Conservation (phyloP, 2,329 filamentous ascomycete genomes). For the Cryphonectria parasitica region DNA sequence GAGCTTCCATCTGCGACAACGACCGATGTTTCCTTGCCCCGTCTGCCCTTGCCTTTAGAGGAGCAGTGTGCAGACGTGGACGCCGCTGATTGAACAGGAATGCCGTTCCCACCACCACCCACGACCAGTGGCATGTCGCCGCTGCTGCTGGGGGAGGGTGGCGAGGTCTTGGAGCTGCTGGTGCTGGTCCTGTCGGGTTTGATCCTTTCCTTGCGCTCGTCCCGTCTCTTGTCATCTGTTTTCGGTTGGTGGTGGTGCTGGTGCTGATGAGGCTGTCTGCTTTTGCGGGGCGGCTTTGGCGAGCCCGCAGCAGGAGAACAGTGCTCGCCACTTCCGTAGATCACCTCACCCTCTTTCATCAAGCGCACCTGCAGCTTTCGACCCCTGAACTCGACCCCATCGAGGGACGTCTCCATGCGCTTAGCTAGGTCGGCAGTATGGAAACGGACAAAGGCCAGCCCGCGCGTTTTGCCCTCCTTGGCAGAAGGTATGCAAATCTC, state of each 20-base stretch:
- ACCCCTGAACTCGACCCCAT: constrained; percentile 28
- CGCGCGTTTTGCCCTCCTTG: constrained; percentile 24
- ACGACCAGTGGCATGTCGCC: constrained; percentile 21
- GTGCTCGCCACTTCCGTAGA: constrained; percentile 5
- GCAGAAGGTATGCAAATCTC: constrained; percentile 19
- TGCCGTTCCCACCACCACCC: constrained; percentile 8
- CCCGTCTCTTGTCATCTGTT: constrained; percentile 15
- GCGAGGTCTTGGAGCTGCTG: constrained; percentile 5
- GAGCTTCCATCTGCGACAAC: constrained; percentile 29
- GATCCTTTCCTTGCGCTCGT: constrained; percentile 24
- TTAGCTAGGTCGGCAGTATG: constrained; percentile 23
- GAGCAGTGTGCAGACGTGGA: not conserved
- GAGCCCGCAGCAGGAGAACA: not conserved
- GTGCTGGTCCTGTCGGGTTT: constrained; percentile 17
- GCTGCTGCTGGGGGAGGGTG: constrained; percentile 13
- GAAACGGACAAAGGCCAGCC: constrained; percentile 25
- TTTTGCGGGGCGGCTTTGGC: constrained; percentile 8
- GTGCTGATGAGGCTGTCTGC: constrained; percentile 6
- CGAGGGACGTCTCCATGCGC: constrained; percentile 21
- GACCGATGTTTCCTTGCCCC: constrained; percentile 24
- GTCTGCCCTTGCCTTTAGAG: constrained; percentile 8
- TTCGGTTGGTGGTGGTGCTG: constrained; percentile 10
- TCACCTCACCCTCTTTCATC: constrained; percentile 28
- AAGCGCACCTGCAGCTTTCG: constrained; percentile 25
- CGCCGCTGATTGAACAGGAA: constrained; percentile 10